A percentile compares a stretch with the other conserved stretches of the same genome.
Conservation (phyloP, 1,139 yeast species). For the Meyerozyma carpophila region DNA sequence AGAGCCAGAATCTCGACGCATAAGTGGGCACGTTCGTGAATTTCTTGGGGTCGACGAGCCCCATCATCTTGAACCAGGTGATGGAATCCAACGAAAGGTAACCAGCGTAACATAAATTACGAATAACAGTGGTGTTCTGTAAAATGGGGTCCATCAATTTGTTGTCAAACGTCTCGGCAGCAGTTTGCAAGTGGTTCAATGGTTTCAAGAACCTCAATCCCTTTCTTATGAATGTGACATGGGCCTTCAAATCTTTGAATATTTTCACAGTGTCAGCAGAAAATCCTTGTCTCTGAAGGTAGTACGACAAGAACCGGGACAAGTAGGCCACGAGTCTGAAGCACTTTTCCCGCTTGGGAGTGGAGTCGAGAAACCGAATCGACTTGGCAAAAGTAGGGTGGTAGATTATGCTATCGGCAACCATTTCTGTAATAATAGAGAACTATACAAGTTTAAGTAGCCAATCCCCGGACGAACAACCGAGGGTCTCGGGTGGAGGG, state of each 20-base stretch:
- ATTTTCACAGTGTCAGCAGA: slow-evolving; percentile 43
- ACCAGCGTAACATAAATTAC: slow-evolving; percentile 70
- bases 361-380: slow-evolving; percentile 58
- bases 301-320: slow-evolving; percentile 64
- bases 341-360: slow-evolving; percentile 70
- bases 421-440: slow-evolving; percentile 36
- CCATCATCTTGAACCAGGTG: slow-evolving; percentile 59
- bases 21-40: slow-evolving; percentile 34
- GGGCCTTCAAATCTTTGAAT: slow-evolving; percentile 49
- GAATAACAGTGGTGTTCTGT: slow-evolving; percentile 52
- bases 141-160: slow-evolving; percentile 64
- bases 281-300: slow-evolving; percentile 58
- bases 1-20: slow-evolving; percentile 71
- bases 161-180: slow-evolving; percentile 65
- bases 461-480: not conserved
- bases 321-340: slow-evolving; percentile 79
- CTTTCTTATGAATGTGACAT: slow-evolving; percentile 71
- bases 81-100: slow-evolving; percentile 73
- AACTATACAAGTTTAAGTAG: not conserved
- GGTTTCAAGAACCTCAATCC: slow-evolving; percentile 85
- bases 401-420: slow-evolving; percentile 59
- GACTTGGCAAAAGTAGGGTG: slow-evolving; percentile 71
- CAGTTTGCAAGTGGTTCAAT: slow-evolving; percentile 64
- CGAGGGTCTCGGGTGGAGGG: slow-evolving; percentile 1
- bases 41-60: slow-evolving; percentile 29